A percentile compares a stretch with the other conserved stretches of the same genome.
Evolutionary conservation across 148 eudicot genomes (phyloP).

Genomic region (Silene latifolia): DNA sequence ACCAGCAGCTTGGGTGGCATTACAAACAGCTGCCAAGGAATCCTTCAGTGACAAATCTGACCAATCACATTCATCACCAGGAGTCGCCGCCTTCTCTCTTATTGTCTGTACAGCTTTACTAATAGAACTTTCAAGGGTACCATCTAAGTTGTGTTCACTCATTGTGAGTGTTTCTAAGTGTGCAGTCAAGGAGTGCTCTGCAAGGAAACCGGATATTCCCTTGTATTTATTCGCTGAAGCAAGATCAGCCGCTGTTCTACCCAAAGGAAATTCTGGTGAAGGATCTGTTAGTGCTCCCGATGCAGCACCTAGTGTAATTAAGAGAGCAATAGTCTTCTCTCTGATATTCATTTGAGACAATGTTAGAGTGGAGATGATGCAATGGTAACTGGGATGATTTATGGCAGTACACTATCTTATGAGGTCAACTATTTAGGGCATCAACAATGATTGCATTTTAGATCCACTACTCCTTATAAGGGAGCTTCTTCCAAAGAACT

Average conservation of each 20-base stretch:
- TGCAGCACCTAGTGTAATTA: conserved; percentile 58
- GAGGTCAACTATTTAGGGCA: not conserved
- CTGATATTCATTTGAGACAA: conserved; percentile 26
- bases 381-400: not conserved
- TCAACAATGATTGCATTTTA: not conserved
- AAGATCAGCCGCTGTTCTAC: conserved; percentile 70
- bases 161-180: conserved; percentile 52
- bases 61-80: conserved; percentile 42
- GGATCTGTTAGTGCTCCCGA: conserved; percentile 82
- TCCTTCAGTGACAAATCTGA: conserved; percentile 68
- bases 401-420: not conserved
- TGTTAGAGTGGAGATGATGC: not conserved
- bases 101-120: conserved; percentile 34
- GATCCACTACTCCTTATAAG: not conserved
- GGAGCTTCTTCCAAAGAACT: not conserved
- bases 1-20: conserved; percentile 87
- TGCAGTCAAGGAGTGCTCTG: conserved; percentile 63
- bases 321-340: conserved; percentile 65
- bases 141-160: conserved; percentile 34
- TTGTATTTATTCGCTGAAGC: conserved; percentile 72
- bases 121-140: conserved; percentile 25
- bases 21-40: conserved; percentile 76
- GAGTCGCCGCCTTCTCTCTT: conserved; percentile 51
- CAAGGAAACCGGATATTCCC: conserved; percentile 79
- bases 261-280: conserved; percentile 54